Evolutionary conservation across 2,329 filamentous ascomycete genomes (phyloP).

Genomic region (Ilyonectria robusta): DNA sequence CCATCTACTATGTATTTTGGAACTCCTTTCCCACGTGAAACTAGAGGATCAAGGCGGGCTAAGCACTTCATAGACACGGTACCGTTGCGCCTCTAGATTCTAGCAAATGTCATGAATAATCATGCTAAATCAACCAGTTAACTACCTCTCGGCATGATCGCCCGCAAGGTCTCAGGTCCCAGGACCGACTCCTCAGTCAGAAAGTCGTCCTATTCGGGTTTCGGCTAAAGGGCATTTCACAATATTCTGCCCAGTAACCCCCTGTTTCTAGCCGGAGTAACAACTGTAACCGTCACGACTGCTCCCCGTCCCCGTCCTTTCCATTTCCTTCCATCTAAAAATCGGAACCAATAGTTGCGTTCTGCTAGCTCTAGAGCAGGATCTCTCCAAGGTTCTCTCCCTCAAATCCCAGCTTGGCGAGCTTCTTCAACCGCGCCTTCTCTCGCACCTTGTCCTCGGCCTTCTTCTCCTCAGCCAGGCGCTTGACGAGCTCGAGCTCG

Average conservation of each 20-base stretch:
- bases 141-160: conserved; percentile 32
- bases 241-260: conserved; percentile 70
- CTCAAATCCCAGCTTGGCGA: conserved; percentile 87
- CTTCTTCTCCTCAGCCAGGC: conserved; percentile 80
- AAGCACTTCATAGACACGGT: not conserved
- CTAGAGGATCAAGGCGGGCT: not conserved
- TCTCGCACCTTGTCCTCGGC: conserved; percentile 78
- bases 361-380: conserved; percentile 64
- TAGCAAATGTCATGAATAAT: conserved; percentile 33
- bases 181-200: conserved; percentile 19
- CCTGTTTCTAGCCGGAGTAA: conserved; percentile 43
- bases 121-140: conserved; percentile 32
- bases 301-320: conserved; percentile 13
- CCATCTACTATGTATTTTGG: not conserved
- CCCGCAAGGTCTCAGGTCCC: conserved; percentile 24
- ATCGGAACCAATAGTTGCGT: conserved; percentile 44
- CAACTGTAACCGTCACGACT: conserved; percentile 16
- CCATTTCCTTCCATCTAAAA: conserved; percentile 2
- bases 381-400: conserved; percentile 86
- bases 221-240: conserved; percentile 67
- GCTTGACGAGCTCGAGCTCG: conserved; percentile 78
- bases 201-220: conserved; percentile 23
- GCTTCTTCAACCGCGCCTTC: conserved; percentile 78
- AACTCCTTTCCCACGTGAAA: not conserved
- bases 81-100: not conserved